These are phyloP conservation scores for Coemansia sp. DNA, from an alignment of 192 early-diverging fungal species.

Conservation along the genomic window DNA sequence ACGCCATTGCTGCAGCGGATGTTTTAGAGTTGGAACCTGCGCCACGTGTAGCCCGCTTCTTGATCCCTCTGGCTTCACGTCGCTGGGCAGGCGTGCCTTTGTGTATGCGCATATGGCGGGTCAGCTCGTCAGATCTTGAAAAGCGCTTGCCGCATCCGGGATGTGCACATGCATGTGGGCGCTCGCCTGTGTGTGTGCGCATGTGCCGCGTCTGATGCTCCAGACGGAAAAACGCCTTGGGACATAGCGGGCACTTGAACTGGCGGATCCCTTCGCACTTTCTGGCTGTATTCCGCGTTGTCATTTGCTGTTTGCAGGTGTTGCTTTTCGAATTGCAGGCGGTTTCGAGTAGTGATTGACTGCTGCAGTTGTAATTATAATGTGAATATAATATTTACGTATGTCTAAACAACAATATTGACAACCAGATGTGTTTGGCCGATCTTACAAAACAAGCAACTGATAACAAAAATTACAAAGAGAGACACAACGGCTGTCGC, in stretches of 20 bases:
- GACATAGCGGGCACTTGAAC: constrained; percentile 69
- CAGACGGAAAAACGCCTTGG: constrained; percentile 68
- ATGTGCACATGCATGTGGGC: constrained; percentile 71
- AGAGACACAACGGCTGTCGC: too few species aligned
- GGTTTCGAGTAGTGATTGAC: too few species aligned
- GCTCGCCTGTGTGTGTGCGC: constrained; percentile 82
- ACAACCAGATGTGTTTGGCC: too few species aligned
- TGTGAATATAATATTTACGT: too few species aligned
- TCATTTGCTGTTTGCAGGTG: too few species aligned
- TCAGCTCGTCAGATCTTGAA: constrained; percentile 73
- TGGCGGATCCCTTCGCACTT: constrained; percentile 52
- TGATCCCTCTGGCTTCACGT: constrained; percentile 30
- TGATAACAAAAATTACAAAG: neutral
- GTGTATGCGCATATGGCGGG: constrained; percentile 61
- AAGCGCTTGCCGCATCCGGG: constrained; percentile 77
- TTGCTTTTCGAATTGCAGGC: too few species aligned
- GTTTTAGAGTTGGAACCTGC: too few species aligned
- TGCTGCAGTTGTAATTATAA: too few species aligned
- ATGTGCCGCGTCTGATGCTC: constrained; percentile 80
- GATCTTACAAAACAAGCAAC: too few species aligned
- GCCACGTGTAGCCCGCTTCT: constrained; percentile 38
- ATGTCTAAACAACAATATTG: too few species aligned
- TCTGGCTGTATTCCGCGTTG: constrained; percentile 33
- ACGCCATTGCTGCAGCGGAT: neutral
- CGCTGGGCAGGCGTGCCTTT: constrained; percentile 34